phyloP scores from a whole-genome alignment of 23 red algal genomes.

The Chondrus crispus region DNA sequence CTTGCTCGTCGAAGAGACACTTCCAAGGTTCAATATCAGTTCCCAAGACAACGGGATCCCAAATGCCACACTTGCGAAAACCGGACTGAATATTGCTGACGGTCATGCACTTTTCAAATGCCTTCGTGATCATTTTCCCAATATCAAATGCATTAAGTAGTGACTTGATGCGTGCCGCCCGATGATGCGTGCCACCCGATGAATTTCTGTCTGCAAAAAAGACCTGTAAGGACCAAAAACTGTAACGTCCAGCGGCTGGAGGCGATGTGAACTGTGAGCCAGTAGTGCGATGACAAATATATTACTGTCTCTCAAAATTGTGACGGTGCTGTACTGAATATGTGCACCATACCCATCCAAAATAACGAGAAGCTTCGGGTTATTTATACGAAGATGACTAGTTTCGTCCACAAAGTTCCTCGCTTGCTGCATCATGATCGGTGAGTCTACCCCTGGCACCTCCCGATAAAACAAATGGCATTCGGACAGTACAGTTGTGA shows the following conservation, averaged over 20 bases:
- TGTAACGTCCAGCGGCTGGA: slow-evolving; percentile 9
- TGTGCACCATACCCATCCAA: slow-evolving; percentile 9
- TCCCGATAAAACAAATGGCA: background rate
- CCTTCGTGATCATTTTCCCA: background rate
- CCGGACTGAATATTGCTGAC: background rate
- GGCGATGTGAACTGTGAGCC: background rate
- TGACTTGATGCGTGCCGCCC: too few relatives aligned
- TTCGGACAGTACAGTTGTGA: background rate
- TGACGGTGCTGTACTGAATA: background rate
- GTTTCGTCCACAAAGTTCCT: background rate
- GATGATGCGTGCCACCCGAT: too few relatives aligned
- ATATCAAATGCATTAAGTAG: background rate
- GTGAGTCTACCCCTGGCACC: background rate
- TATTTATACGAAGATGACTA: background rate
- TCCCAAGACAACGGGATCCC: background rate
- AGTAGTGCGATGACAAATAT: background rate
- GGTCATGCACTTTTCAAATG: background rate
- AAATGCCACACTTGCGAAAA: background rate
- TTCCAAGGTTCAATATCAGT: background rate
- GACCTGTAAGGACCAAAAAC: slow-evolving; percentile 6
- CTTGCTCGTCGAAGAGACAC: background rate
- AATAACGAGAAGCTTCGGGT: background rate
- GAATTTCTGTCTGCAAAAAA: background rate
- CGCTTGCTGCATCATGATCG: background rate
- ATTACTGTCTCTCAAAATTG: background rate